phyloP scores from a whole-genome alignment of 371 early-diverging fungal genomes.

The Apophysomyces sp. region DNA sequence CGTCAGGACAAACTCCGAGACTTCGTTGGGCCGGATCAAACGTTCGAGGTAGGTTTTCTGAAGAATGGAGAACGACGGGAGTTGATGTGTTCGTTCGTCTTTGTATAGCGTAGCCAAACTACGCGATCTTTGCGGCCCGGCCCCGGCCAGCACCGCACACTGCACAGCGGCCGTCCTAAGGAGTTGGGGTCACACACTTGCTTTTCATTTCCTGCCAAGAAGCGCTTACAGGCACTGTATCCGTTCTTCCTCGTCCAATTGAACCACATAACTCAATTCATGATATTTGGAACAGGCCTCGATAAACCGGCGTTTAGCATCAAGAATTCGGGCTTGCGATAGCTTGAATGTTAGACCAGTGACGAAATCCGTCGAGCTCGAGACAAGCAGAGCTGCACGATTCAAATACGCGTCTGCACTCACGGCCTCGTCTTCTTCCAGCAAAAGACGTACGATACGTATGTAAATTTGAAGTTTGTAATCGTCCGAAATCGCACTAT shows the following conservation, averaged over 20 bases:
- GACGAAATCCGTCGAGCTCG: slow-evolving; percentile 51
- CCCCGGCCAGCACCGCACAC: slow-evolving; percentile 89
- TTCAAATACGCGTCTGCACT: slow-evolving; percentile 82
- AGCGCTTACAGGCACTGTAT: slow-evolving; percentile 57
- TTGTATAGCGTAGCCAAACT: slow-evolving; percentile 90
- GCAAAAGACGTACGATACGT: slow-evolving; percentile 77
- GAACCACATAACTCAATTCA: slow-evolving; percentile 73
- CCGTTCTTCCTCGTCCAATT: slow-evolving; percentile 68
- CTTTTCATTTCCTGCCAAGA: neutral
- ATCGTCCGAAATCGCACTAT: slow-evolving; percentile 69
- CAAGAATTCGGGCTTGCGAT: slow-evolving; percentile 85
- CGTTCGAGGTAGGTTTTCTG: slow-evolving; percentile 93
- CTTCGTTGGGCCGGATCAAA: slow-evolving; percentile 74
- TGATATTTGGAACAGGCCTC: slow-evolving; percentile 85
- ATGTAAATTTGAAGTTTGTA: slow-evolving; percentile 82
- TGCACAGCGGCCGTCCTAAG: slow-evolving; percentile 65
- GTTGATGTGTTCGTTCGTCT: slow-evolving; percentile 78
- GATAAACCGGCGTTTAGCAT: slow-evolving; percentile 85
- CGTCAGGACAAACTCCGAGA: slow-evolving; percentile 72
- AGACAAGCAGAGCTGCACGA: slow-evolving; percentile 73
- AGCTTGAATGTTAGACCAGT: slow-evolving; percentile 62
- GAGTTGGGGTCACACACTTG: neutral
- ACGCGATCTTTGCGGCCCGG: slow-evolving; percentile 88
- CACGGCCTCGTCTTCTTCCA: slow-evolving; percentile 85
- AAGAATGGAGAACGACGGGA: slow-evolving; percentile 70